phyloP scores from a whole-genome alignment of 1,284 basidiomycete species.

The Stygiomarasmius scandens region DNA sequence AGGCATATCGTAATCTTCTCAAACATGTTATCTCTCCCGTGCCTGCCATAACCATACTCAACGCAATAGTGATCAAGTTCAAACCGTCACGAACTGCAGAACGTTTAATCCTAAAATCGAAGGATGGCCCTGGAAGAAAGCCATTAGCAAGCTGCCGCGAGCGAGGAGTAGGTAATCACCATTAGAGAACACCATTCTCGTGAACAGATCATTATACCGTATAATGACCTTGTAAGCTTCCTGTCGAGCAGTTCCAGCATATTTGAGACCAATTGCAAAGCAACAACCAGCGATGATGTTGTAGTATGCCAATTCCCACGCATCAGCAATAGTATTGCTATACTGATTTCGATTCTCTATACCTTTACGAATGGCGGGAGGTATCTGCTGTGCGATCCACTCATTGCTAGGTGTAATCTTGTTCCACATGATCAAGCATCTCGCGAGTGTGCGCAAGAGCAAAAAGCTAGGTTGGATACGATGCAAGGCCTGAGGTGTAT shows the following conservation, averaged over 20 bases:
- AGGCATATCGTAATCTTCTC: conserved; percentile 86
- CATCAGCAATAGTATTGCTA: conserved; percentile 66
- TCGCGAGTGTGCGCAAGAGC: conserved; percentile 78
- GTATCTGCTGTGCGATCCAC: conserved; percentile 83
- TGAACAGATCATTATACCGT: conserved; percentile 80
- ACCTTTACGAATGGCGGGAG: conserved; percentile 63
- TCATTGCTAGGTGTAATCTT: conserved; percentile 69
- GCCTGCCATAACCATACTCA: conserved; percentile 94
- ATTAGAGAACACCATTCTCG: conserved; percentile 62
- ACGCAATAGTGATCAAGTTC: conserved; percentile 82
- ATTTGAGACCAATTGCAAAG: conserved; percentile 91
- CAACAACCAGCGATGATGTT: conserved; percentile 90
- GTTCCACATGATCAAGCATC: conserved; percentile 89
- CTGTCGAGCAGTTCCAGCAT: conserved; percentile 88
- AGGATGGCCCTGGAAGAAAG: conserved; percentile 59
- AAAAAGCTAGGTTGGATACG: conserved; percentile 88
- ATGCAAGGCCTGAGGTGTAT: conserved; percentile 78
- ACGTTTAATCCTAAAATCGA: conserved; percentile 85
- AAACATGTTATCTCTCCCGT: conserved; percentile 93
- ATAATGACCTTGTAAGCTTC: conserved; percentile 86
- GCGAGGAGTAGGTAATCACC: conserved; percentile 46
- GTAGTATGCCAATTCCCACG: conserved; percentile 85
- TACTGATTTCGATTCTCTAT: conserved; percentile 55
- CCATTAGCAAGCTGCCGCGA: not conserved
- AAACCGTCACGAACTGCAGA: conserved; percentile 87